phyloP scores from a whole-genome alignment of 2,329 filamentous ascomycete species.

The Ilyonectria sp. region DNA sequence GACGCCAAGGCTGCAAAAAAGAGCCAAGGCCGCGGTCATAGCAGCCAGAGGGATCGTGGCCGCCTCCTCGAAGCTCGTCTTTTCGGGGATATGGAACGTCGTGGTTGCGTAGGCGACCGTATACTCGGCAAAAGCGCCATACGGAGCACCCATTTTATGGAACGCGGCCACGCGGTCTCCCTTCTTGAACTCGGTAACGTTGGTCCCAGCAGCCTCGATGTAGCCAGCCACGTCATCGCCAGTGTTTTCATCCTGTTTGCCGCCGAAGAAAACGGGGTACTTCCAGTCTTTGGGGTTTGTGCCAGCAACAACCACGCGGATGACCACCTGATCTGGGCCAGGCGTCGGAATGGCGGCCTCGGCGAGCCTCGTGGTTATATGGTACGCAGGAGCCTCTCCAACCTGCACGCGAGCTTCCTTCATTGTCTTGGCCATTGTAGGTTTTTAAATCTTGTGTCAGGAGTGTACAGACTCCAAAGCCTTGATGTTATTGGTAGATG shows the following conservation, averaged over 20 bases:
- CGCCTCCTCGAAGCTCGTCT: constrained; percentile 1
- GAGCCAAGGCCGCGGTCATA: constrained; percentile 8
- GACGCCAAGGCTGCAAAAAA: constrained; percentile 1
- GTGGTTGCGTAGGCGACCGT: not conserved
- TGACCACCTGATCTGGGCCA: not conserved
- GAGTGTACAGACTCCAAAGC: too few species aligned
- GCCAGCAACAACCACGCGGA: not conserved
- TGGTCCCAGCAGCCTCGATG: not conserved
- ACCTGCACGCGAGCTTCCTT: too few species aligned
- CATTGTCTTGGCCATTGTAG: too few species aligned
- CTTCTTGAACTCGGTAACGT: constrained; percentile 10
- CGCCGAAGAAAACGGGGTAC: not conserved
- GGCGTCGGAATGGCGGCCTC: not conserved
- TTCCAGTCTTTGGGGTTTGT: constrained; percentile 16
- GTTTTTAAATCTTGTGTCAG: too few species aligned
- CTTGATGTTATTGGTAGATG: too few species aligned
- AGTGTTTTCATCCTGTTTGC: not conserved
- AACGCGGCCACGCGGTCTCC: constrained; percentile 8
- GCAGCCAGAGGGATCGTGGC: not conserved
- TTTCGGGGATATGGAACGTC: constrained; percentile 5
- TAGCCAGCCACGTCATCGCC: constrained; percentile 10
- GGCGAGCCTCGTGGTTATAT: too few species aligned
- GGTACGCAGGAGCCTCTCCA: too few species aligned
- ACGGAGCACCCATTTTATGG: constrained; percentile 1
- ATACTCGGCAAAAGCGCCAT: constrained; percentile 6